Conservation (phyloP, 2,329 filamentous ascomycete genomes). For the Fusarium bulbicola region DNA sequence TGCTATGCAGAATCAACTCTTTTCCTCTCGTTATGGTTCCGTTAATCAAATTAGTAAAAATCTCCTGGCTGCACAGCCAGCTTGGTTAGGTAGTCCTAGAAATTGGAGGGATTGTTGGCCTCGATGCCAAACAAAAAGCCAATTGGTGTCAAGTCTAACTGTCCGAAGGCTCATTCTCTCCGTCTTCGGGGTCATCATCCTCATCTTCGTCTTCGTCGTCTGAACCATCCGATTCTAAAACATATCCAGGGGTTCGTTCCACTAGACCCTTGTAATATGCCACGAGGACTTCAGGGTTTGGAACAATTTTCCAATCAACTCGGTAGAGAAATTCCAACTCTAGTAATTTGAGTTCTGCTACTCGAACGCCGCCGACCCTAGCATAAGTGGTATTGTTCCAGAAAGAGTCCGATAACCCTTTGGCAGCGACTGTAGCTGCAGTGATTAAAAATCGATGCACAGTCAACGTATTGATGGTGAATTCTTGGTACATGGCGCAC, state of each 20-base stretch:
- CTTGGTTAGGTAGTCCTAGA: neutral
- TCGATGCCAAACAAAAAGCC: conserved; percentile 1
- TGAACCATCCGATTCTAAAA: conserved; percentile 54
- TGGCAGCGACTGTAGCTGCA: conserved; percentile 92
- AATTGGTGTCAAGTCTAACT: conserved; percentile 10
- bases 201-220: conserved; percentile 45
- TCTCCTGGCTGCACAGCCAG: neutral
- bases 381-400: conserved; percentile 99
- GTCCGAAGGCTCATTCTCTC: conserved; percentile 19
- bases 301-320: conserved; percentile 97
- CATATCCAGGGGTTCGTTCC: conserved; percentile 68
- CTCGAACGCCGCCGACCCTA: conserved; percentile 88
- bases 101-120: neutral
- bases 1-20: conserved; percentile 29
- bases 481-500: conserved; percentile 90
- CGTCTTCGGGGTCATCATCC: conserved; percentile 37
- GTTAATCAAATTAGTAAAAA: conserved; percentile 14
- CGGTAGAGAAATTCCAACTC: conserved; percentile 93
- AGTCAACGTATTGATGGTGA: conserved; percentile 95
- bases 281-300: conserved; percentile 89
- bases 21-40: conserved; percentile 15
- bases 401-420: conserved; percentile 95
- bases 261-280: conserved; percentile 94
- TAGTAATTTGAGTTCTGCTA: conserved; percentile 87
- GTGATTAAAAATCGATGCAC: conserved; percentile 98